phyloP scores from a whole-genome alignment of 179 eudicot genomes.

The Sideroxylon spinosum region DNA sequence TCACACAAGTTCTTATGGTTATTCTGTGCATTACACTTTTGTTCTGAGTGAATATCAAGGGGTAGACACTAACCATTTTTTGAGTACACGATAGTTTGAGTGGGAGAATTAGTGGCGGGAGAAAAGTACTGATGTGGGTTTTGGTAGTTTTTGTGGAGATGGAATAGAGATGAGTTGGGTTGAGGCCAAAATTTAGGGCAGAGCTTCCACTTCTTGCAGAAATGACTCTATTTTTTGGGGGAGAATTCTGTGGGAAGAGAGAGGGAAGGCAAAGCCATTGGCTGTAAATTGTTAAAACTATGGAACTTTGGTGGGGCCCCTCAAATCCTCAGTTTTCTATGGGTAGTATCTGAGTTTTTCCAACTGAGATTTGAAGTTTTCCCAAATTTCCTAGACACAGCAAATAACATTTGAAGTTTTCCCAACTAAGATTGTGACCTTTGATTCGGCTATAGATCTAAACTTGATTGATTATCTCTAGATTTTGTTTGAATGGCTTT shows the following conservation, averaged over 20 bases:
- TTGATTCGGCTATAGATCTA: conserved; percentile 13
- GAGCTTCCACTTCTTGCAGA: conserved; percentile 24
- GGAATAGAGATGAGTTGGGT: conserved; percentile 25
- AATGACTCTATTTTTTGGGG: background rate
- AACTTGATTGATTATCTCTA: background rate
- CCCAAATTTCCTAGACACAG: no score
- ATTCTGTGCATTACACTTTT: background rate
- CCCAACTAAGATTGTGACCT: conserved; percentile 10
- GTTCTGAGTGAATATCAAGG: conserved; percentile 11
- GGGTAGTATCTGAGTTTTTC: background rate
- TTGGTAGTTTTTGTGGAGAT: conserved; percentile 27
- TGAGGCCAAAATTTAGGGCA: conserved; percentile 32
- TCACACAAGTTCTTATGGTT: background rate
- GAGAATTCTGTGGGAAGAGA: background rate
- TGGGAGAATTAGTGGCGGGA: conserved; percentile 16
- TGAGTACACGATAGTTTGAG: conserved; percentile 6
- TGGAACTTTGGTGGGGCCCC: background rate
- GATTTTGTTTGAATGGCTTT: conserved; percentile 2
- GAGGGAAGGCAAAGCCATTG: no score
- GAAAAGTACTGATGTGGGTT: conserved; percentile 23
- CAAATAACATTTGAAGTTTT: background rate
- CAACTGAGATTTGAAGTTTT: background rate
- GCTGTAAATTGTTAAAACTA: background rate
- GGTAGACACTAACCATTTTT: conserved; percentile 19
- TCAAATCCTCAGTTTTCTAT: background rate